Percentiles rank a stretch among this genome's conserved stretches.
These are phyloP conservation scores for Pseudomonodictys pantanalensis DNA, from an alignment of 495 filamentous ascomycete species.

Conservation along the genomic window DNA sequence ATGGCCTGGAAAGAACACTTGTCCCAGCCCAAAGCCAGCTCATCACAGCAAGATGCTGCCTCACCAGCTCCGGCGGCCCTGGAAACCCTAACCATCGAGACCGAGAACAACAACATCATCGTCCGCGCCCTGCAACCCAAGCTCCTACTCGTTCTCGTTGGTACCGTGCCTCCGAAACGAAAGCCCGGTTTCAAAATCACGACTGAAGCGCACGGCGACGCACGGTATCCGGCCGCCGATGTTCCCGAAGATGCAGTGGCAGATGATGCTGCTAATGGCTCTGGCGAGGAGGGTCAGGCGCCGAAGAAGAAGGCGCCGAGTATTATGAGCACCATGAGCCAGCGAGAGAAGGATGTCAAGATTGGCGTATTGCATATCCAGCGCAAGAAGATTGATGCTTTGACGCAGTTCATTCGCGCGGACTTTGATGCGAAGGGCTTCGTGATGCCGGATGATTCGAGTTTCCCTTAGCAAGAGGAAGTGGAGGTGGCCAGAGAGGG, in stretches of 20 bases:
- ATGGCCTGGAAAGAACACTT: constrained; percentile 42
- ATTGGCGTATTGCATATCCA: constrained; percentile 39
- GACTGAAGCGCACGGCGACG: constrained; percentile 34
- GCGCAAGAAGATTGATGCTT: constrained; percentile 42
- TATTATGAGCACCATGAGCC: constrained; percentile 29
- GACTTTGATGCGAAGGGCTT: constrained; percentile 40
- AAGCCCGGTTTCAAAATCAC: constrained; percentile 36
- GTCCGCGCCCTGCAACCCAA: constrained; percentile 41
- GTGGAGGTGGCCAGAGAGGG: no score
- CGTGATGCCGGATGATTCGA: constrained; percentile 41
- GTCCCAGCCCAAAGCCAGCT: neutral
- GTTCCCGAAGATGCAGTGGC: neutral
- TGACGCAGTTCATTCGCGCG: constrained; percentile 35
- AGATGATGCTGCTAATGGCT: neutral
- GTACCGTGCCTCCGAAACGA: constrained; percentile 39
- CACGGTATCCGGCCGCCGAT: constrained; percentile 34
- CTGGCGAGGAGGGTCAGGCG: neutral
- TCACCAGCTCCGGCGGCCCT: constrained; percentile 8
- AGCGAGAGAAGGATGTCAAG: constrained; percentile 36
- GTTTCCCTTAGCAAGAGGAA: constrained; percentile 20
- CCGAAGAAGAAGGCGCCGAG: constrained; percentile 17
- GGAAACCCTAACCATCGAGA: constrained; percentile 42
- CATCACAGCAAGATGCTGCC: constrained; percentile 1
- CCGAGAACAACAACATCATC: constrained; percentile 39
- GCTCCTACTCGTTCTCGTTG: constrained; percentile 42